These are phyloP conservation scores for Parascedosporium putredinis DNA, from an alignment of 2,329 filamentous ascomycete species.

Conservation along the genomic window DNA sequence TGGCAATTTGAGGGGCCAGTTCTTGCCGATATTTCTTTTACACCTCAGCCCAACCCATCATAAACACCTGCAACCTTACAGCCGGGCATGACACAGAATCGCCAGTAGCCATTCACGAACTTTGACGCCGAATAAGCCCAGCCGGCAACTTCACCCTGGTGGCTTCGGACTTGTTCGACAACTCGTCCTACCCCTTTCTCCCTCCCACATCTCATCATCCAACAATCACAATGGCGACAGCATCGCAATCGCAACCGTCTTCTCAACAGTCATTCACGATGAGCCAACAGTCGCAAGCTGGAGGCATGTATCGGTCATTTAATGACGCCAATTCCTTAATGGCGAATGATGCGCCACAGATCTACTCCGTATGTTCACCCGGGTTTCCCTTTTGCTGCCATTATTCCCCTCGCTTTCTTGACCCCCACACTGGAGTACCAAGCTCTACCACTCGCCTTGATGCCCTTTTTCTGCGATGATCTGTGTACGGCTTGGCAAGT, in stretches of 20 bases:
- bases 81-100: neutral
- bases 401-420: neutral
- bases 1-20: neutral
- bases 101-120: neutral
- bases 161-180: neutral
- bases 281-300: slow-evolving; percentile 42
- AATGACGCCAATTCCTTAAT: slow-evolving; percentile 25
- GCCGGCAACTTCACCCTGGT: neutral
- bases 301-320: slow-evolving; percentile 28
- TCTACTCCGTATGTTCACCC: slow-evolving; percentile 45
- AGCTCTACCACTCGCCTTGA: no score
- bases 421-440: no score
- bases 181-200: neutral
- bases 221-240: slow-evolving; percentile 24
- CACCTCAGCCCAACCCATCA: neutral
- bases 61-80: no score
- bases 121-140: neutral
- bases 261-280: slow-evolving; percentile 47
- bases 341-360: slow-evolving; percentile 38
- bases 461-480: no score
- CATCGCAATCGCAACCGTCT: slow-evolving; percentile 37
- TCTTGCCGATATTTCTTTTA: neutral
- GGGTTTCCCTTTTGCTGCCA: slow-evolving; percentile 3
- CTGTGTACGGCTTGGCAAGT: no score
- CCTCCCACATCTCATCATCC: neutral